phyloP scores from a whole-genome alignment of 495 filamentous ascomycete genomes.

The Tuber microsphaerosporum region DNA sequence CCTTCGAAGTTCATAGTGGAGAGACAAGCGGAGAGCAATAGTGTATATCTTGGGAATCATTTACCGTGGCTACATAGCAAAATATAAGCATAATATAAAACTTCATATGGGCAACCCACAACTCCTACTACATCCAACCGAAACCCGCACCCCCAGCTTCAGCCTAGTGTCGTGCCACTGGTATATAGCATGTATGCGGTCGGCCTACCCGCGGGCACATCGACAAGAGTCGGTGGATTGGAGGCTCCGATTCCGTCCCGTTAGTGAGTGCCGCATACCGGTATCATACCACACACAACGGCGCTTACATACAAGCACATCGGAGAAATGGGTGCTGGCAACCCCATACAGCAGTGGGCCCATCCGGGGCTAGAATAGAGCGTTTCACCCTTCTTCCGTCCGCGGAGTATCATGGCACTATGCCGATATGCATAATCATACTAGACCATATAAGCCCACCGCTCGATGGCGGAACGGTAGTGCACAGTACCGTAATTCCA shows the following conservation, averaged over 20 bases:
- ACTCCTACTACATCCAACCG: not conserved
- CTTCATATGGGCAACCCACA: not conserved
- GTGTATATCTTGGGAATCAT: not conserved
- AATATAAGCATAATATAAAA: constrained; percentile 1
- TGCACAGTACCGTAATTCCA: too few relatives aligned
- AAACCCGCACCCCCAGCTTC: not conserved
- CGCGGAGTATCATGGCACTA: not conserved
- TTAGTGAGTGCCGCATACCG: too few relatives aligned
- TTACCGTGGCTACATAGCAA: not conserved
- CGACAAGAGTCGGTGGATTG: not conserved
- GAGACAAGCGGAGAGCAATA: not conserved
- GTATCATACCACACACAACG: too few relatives aligned
- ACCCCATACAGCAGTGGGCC: not conserved
- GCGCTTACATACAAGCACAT: not conserved
- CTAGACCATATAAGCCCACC: not conserved
- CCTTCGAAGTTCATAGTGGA: not conserved
- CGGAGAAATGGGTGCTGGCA: not conserved
- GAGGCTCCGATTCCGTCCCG: too few relatives aligned
- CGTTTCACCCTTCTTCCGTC: not conserved
- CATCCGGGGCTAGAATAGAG: not conserved
- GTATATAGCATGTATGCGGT: not conserved
- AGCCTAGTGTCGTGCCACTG: not conserved
- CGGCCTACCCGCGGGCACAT: not conserved
- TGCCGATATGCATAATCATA: not conserved
- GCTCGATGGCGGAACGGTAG: too few relatives aligned